These are phyloP conservation scores for Thelonectria olida DNA, from an alignment of 2,329 filamentous ascomycete genomes.

Conservation along the genomic window DNA sequence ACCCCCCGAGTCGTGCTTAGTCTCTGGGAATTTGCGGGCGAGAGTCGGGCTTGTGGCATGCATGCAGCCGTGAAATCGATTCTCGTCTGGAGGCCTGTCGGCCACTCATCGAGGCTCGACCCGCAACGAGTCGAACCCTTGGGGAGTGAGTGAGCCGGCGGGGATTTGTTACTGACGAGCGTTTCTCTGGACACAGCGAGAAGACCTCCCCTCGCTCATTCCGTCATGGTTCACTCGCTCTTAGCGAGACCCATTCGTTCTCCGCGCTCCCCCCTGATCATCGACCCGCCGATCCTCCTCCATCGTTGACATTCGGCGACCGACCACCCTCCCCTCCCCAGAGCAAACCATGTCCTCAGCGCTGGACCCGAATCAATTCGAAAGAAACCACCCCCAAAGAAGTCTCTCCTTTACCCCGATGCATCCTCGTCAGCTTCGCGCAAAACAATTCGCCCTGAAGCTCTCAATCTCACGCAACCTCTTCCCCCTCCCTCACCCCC, in stretches of 20 bases:
- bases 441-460: slow-evolving; percentile 33
- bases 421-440: slow-evolving; percentile 34
- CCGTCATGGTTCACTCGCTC: neutral
- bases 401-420: slow-evolving; percentile 3
- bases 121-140: slow-evolving; percentile 3
- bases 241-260: neutral
- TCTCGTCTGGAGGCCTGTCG: neutral
- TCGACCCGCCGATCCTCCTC: slow-evolving; percentile 10
- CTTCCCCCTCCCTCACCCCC: slow-evolving; percentile 23
- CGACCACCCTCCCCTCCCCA: neutral
- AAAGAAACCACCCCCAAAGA: neutral
- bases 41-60: too few species aligned
- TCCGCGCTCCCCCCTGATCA: slow-evolving; percentile 1
- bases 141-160: neutral
- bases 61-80: slow-evolving; percentile 13
- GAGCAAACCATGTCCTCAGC: slow-evolving; percentile 19
- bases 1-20: too few species aligned
- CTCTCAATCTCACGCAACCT: slow-evolving; percentile 27
- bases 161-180: neutral
- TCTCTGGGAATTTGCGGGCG: too few species aligned
- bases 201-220: neutral
- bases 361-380: slow-evolving; percentile 12
- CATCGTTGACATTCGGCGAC: neutral
- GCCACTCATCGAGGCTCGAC: slow-evolving; percentile 7
- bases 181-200: neutral